Percentiles rank a stretch among this genome's conserved stretches.
Evolutionary conservation across 2,329 filamentous ascomycete species (phyloP).

Genomic region (Chaetomiaceae sp.): DNA sequence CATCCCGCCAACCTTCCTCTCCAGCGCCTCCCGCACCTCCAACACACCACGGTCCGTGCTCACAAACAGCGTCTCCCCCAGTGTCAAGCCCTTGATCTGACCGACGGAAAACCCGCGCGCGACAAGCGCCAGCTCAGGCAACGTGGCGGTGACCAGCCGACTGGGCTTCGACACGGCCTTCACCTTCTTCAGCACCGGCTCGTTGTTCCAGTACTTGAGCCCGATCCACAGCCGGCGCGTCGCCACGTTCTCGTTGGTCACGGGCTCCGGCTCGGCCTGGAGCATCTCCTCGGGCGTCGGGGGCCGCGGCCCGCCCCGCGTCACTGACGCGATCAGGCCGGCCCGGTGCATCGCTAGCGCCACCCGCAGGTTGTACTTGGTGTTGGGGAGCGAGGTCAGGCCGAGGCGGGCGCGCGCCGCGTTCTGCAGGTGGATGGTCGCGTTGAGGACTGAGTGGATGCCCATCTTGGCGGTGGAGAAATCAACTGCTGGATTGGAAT

Average conservation of each 20-base stretch:
- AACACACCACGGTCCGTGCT: conserved; percentile 71
- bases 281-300: conserved; percentile 43
- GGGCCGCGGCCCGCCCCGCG: conserved; percentile 57
- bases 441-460: conserved; percentile 67
- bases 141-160: conserved; percentile 60
- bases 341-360: conserved; percentile 72
- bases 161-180: conserved; percentile 66
- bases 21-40: conserved; percentile 76
- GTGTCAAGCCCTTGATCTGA: conserved; percentile 64
- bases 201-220: conserved; percentile 81
- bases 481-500: no score
- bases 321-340: conserved; percentile 75
- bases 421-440: conserved; percentile 90
- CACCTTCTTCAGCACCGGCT: conserved; percentile 68
- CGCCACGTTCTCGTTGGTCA: conserved; percentile 66
- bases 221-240: conserved; percentile 77
- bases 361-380: conserved; percentile 72
- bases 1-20: conserved; percentile 73
- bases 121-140: conserved; percentile 56
- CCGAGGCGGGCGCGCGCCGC: conserved; percentile 76
- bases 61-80: conserved; percentile 80
- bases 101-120: conserved; percentile 64
- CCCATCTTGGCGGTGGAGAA: conserved; percentile 28
- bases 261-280: conserved; percentile 44
- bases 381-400: conserved; percentile 74